Evolutionary conservation across 208 protist species (phyloP).

Genomic region (Acanthamoeba royreba): DNA sequence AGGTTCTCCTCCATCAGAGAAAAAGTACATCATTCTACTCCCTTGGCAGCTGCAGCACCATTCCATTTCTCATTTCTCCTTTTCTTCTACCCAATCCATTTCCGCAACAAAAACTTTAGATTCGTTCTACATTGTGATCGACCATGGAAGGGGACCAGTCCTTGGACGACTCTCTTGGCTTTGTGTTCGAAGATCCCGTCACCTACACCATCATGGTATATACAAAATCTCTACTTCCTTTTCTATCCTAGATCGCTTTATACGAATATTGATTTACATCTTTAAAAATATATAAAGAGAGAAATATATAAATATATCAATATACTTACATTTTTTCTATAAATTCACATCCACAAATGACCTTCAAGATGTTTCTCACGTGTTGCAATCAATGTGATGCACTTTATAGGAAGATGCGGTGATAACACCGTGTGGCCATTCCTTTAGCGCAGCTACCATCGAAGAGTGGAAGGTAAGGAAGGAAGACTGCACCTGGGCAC

Average conservation of each 20-base stretch:
- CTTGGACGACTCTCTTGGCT: too few relatives aligned
- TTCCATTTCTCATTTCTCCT: not conserved
- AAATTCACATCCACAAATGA: not conserved
- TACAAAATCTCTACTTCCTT: not conserved
- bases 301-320: too few relatives aligned
- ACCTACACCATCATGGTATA: not conserved
- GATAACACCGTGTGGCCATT: not conserved
- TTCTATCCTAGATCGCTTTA: too few relatives aligned
- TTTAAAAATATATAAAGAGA: too few relatives aligned
- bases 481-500: not conserved
- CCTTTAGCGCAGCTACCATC: not conserved
- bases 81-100: too few relatives aligned
- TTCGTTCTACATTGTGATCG: not conserved
- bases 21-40: too few relatives aligned
- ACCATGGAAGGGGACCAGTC: not conserved
- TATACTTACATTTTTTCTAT: not conserved
- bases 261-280: too few relatives aligned
- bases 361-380: not conserved
- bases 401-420: conserved; percentile 6
- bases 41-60: too few relatives aligned
- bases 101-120: not conserved
- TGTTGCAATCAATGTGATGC: not conserved
- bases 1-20: too few relatives aligned
- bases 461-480: not conserved
- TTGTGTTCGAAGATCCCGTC: conserved; percentile 9